phyloP scores from a whole-genome alignment of 1,139 yeast genomes.

The Schwanniomyces etchellsii region DNA sequence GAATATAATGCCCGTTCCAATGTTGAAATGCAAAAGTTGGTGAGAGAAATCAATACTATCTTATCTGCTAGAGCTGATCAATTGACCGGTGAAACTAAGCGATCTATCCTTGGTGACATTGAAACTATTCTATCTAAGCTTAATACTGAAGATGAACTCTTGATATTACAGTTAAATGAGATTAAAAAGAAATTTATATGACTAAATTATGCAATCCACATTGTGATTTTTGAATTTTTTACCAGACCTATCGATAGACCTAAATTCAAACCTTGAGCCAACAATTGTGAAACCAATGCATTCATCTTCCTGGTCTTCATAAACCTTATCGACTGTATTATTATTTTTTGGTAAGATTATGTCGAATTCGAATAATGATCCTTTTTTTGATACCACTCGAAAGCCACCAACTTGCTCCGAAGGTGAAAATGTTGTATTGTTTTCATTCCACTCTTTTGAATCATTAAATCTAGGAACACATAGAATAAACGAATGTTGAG shows the following conservation, averaged over 20 bases:
- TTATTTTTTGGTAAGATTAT: constrained; percentile 25
- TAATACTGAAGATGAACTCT: constrained; percentile 17
- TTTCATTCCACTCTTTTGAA: constrained; percentile 26
- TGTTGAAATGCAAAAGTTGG: constrained; percentile 11
- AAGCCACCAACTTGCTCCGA: constrained; percentile 45
- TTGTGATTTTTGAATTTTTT: constrained; percentile 79
- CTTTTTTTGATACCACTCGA: constrained; percentile 53
- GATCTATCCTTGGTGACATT: constrained; percentile 9
- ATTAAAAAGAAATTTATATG: constrained; percentile 11
- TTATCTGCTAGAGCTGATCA: constrained; percentile 5
- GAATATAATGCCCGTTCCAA: not conserved
- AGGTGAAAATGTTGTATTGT: constrained; percentile 14
- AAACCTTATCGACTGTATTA: constrained; percentile 11
- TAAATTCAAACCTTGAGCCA: constrained; percentile 74
- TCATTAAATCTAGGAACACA: constrained; percentile 45
- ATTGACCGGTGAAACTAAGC: constrained; percentile 6
- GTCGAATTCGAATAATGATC: constrained; percentile 53
- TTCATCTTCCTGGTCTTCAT: constrained; percentile 24
- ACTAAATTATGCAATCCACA: constrained; percentile 51
- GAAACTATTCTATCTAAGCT: constrained; percentile 11
- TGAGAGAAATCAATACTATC: constrained; percentile 15
- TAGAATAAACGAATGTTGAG: constrained; percentile 68
- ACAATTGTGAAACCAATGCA: constrained; percentile 58
- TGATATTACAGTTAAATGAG: constrained; percentile 19
- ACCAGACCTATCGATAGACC: constrained; percentile 79